phyloP scores from a whole-genome alignment of 2,329 filamentous ascomycete species.

The Pseudocercospora pini-densiflorae region DNA sequence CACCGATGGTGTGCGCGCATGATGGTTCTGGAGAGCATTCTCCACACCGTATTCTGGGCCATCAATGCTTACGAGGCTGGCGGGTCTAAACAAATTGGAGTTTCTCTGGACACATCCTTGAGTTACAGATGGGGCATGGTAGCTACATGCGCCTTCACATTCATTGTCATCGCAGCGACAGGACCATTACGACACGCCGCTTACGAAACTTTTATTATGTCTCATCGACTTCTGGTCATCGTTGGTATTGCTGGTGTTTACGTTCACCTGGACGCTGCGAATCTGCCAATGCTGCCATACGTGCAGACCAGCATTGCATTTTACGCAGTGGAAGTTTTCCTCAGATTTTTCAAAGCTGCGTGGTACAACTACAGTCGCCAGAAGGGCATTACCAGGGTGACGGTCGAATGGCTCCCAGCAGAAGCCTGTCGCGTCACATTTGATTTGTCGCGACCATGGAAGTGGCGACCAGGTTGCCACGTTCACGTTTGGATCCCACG shows the following conservation, averaged over 20 bases:
- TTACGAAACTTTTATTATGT: constrained; percentile 93
- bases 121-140: constrained; percentile 71
- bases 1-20: constrained; percentile 84
- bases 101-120: constrained; percentile 59
- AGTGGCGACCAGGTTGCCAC: constrained; percentile 61
- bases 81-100: constrained; percentile 63
- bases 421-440: constrained; percentile 66
- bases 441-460: constrained; percentile 59
- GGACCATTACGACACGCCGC: constrained; percentile 75
- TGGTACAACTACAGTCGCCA: constrained; percentile 60
- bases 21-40: constrained; percentile 68
- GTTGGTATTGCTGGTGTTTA: constrained; percentile 73
- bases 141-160: constrained; percentile 66
- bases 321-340: constrained; percentile 71
- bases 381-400: constrained; percentile 55
- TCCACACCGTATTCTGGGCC: constrained; percentile 75
- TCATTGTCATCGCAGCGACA: constrained; percentile 75
- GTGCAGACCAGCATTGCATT: constrained; percentile 74
- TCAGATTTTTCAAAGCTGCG: constrained; percentile 54
- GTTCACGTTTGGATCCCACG: constrained; percentile 64
- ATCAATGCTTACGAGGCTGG: constrained; percentile 66
- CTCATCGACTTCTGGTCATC: constrained; percentile 78
- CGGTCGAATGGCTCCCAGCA: constrained; percentile 62
- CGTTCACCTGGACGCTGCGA: constrained; percentile 74
- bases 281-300: constrained; percentile 72